Conservation (phyloP, 202 grass and related monocot species). For the Panicum virgatum region DNA sequence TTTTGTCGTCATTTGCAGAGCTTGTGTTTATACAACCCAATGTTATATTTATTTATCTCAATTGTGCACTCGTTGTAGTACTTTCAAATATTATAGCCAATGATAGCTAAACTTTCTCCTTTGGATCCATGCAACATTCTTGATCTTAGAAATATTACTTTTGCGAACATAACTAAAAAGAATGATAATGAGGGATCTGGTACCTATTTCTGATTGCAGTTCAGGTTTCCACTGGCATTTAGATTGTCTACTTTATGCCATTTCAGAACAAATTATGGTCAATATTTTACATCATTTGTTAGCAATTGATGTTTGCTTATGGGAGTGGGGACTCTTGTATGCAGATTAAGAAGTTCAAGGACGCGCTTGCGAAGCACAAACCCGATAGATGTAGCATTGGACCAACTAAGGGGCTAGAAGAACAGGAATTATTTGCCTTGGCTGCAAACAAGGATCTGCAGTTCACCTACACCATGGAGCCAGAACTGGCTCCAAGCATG, state of each 20-base stretch:
- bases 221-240: not conserved
- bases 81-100: not conserved
- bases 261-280: not conserved
- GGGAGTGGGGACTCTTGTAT: slow-evolving; percentile 10
- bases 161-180: not conserved
- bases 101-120: not conserved
- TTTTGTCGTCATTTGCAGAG: not conserved
- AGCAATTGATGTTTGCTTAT: not conserved
- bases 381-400: slow-evolving; percentile 70
- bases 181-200: not conserved
- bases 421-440: slow-evolving; percentile 55
- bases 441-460: slow-evolving; percentile 67
- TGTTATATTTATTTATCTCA: no score
- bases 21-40: not conserved
- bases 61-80: not conserved
- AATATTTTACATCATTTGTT: not conserved
- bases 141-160: not conserved
- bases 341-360: slow-evolving; percentile 77
- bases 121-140: not conserved
- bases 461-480: slow-evolving; percentile 61
- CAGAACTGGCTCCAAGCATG: not conserved
- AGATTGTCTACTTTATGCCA: not conserved
- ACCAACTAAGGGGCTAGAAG: slow-evolving; percentile 62
- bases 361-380: slow-evolving; percentile 65
- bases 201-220: not conserved